Percentiles rank a stretch among this genome's conserved stretches.
Evolutionary conservation across 2,329 filamentous ascomycete species (phyloP).

Genomic region (Aspergillus versicolor): DNA sequence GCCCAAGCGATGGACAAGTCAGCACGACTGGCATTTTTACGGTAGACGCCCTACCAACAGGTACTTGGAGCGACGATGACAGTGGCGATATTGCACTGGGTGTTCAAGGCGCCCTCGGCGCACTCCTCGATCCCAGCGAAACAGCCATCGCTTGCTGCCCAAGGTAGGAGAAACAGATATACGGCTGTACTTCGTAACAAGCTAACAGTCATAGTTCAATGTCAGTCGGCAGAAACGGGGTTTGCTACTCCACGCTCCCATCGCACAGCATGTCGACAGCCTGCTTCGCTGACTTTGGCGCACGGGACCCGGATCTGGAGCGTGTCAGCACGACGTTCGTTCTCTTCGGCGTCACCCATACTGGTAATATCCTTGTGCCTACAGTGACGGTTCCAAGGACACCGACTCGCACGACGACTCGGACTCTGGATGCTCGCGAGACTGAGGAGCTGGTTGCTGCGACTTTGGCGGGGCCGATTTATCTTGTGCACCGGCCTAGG

Average conservation of each 20-base stretch:
- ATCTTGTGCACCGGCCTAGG: not conserved
- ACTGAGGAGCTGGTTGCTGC: not conserved
- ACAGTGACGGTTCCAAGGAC: not conserved
- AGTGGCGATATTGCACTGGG: not conserved
- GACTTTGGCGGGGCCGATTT: not conserved
- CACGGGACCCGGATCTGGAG: not conserved
- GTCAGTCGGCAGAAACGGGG: not conserved
- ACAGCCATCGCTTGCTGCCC: conserved; percentile 12
- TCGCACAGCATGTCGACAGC: not conserved
- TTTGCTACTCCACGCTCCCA: conserved; percentile 4
- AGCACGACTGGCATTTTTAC: not conserved
- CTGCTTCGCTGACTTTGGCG: not conserved
- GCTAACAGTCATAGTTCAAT: conserved; percentile 1
- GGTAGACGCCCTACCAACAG: not conserved
- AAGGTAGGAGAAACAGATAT: not conserved
- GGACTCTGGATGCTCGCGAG: not conserved
- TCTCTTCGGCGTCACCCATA: not conserved
- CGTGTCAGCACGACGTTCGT: not conserved
- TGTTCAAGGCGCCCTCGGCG: not conserved
- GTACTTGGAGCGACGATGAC: not conserved
- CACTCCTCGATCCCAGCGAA: conserved; percentile 4
- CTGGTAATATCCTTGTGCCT: not conserved
- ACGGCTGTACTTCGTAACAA: no score
- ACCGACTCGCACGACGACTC: not conserved
- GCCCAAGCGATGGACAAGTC: not conserved